phyloP scores from a whole-genome alignment of 2,329 filamentous ascomycete genomes.

The Botrytis cinerea region DNA sequence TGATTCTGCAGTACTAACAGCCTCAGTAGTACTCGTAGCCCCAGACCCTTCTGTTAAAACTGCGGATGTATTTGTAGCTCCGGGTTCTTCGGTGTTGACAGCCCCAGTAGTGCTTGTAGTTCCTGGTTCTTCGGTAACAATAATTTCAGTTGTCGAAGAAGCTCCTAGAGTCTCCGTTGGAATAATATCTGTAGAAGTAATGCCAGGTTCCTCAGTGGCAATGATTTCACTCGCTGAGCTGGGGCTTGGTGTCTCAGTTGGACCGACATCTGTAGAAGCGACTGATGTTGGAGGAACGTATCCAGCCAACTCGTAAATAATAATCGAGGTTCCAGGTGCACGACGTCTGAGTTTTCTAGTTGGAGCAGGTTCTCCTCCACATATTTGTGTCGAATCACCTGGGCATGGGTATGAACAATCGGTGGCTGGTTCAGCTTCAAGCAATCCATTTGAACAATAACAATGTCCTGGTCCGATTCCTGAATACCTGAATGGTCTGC shows the following conservation, averaged over 20 bases:
- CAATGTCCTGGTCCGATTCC: constrained; percentile 19
- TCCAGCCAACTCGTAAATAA: not conserved
- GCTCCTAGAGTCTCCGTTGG: not conserved
- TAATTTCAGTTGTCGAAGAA: not conserved
- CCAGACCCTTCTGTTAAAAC: not conserved
- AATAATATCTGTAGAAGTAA: not conserved
- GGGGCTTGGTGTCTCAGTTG: not conserved
- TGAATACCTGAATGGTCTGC: not conserved
- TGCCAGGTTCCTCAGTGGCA: not conserved
- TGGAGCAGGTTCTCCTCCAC: not conserved
- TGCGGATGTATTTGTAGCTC: no score
- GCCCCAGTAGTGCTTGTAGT: not conserved
- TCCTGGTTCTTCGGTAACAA: not conserved
- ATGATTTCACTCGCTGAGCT: not conserved
- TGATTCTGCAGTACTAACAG: not conserved
- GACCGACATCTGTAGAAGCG: not conserved
- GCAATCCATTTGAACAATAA: not conserved
- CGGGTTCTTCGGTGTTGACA: not conserved
- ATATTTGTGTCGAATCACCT: constrained; percentile 4
- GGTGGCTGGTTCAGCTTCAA: not conserved
- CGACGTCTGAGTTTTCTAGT: not conserved
- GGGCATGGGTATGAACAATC: constrained; percentile 10
- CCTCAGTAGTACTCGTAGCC: not conserved
- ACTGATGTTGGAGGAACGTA: not conserved
- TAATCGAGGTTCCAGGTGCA: not conserved